phyloP scores from a whole-genome alignment of 75 land plant species.

The Selaginella tamariscina region DNA sequence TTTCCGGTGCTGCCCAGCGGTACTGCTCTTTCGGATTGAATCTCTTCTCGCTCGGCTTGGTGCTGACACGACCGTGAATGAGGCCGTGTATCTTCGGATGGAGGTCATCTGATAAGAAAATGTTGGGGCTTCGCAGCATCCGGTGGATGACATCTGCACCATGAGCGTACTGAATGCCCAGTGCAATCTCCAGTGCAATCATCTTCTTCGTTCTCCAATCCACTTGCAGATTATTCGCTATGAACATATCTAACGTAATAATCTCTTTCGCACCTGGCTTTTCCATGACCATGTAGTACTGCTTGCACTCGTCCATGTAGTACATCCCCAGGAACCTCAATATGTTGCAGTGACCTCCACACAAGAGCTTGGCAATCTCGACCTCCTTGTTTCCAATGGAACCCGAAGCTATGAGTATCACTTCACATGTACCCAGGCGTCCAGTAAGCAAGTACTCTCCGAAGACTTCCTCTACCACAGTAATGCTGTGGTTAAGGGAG shows the following conservation, averaged over 20 bases:
- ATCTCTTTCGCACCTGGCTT: neutral
- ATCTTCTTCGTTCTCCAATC: neutral
- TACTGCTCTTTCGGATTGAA: neutral
- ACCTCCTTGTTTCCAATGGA: neutral
- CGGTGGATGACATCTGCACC: neutral
- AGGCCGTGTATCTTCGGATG: neutral
- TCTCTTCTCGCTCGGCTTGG: neutral
- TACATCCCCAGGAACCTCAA: neutral
- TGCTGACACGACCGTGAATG: neutral
- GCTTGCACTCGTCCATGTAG: neutral
- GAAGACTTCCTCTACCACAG: too few relatives aligned
- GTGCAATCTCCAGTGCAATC: neutral
- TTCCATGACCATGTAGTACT: neutral
- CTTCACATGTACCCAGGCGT: neutral
- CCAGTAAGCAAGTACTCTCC: neutral
- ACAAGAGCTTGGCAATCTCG: neutral
- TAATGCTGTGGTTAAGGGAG: too few relatives aligned
- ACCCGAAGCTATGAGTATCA: neutral
- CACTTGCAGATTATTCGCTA: neutral
- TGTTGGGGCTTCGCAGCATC: neutral
- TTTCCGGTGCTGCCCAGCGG: neutral
- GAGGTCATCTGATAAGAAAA: neutral
- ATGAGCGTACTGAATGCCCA: neutral
- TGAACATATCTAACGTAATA: neutral
- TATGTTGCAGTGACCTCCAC: neutral